Conservation (phyloP, 257 asterid genomes). For the Solanum corneliomulleri region DNA sequence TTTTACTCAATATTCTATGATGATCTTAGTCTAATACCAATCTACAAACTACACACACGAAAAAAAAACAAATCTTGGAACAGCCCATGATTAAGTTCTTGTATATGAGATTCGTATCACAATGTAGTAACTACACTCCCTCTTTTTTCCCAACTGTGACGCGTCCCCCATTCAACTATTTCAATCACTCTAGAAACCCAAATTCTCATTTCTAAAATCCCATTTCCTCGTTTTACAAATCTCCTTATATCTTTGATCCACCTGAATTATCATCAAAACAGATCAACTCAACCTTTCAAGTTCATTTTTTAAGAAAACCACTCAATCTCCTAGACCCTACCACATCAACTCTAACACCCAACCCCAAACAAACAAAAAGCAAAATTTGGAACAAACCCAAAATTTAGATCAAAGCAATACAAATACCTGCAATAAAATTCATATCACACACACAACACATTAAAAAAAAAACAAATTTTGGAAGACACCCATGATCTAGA, state of each 20-base stretch:
- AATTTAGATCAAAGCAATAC: not conserved
- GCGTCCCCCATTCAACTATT: not conserved
- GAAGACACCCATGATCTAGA: not conserved
- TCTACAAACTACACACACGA: not conserved
- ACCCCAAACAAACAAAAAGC: not conserved
- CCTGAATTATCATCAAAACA: not conserved
- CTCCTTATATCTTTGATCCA: not conserved
- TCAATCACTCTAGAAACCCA: not conserved
- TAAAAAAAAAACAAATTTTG: not conserved
- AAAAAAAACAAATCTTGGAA: not conserved
- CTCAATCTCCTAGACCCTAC: not conserved
- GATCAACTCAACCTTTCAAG: not conserved
- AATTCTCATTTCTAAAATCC: not conserved
- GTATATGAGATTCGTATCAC: slow-evolving; percentile 16
- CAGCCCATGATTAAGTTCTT: slow-evolving; percentile 13
- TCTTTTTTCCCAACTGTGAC: not conserved
- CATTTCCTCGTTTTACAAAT: not conserved
- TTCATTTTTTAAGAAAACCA: not conserved
- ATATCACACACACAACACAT: not conserved
- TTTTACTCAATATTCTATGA: not conserved
- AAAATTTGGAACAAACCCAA: not conserved
- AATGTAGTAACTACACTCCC: not conserved
- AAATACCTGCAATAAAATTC: not conserved
- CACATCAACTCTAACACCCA: not conserved
- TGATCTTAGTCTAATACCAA: not conserved